Conservation (phyloP, 2,329 filamentous ascomycete genomes). For the Xylaria sp. region DNA sequence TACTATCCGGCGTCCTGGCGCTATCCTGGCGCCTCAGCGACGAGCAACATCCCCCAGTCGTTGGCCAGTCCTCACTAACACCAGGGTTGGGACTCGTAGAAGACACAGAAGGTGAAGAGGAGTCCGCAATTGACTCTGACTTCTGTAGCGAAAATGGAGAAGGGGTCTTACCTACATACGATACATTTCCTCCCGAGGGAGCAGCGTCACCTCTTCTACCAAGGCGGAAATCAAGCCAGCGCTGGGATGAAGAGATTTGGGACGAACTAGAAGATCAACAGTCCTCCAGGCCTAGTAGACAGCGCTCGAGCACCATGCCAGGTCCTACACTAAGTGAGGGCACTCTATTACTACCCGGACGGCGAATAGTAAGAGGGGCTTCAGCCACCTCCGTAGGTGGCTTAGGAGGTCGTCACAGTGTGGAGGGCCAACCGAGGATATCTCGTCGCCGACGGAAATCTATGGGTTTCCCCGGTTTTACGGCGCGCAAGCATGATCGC, state of each 20-base stretch:
- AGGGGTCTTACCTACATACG: constrained; percentile 53
- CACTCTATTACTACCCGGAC: constrained; percentile 53
- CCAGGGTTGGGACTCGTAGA: constrained; percentile 87
- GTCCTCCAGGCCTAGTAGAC: constrained; percentile 56
- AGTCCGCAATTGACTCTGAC: constrained; percentile 63
- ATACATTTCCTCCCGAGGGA: constrained; percentile 59
- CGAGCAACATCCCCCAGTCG: constrained; percentile 71
- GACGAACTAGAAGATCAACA: constrained; percentile 84
- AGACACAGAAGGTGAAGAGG: constrained; percentile 71
- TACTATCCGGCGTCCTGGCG: constrained; percentile 88
- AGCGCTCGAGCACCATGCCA: constrained; percentile 63
- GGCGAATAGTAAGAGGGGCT: constrained; percentile 45
- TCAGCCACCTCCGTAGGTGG: constrained; percentile 46
- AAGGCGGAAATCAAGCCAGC: constrained; percentile 60
- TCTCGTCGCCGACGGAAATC: constrained; percentile 65
- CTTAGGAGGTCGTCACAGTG: constrained; percentile 33
- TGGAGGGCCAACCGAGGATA: constrained; percentile 44
- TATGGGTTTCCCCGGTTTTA: constrained; percentile 71
- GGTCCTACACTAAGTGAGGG: constrained; percentile 51
- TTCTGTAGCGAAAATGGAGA: constrained; percentile 58
- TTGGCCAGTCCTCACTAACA: constrained; percentile 75
- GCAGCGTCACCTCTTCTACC: constrained; percentile 55
- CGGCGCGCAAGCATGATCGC: constrained; percentile 59
- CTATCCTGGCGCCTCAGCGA: constrained; percentile 94
- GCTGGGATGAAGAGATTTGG: constrained; percentile 85